Evolutionary conservation across 2,329 filamentous ascomycete genomes (phyloP).

Genomic region (Fusarium armeniacum): DNA sequence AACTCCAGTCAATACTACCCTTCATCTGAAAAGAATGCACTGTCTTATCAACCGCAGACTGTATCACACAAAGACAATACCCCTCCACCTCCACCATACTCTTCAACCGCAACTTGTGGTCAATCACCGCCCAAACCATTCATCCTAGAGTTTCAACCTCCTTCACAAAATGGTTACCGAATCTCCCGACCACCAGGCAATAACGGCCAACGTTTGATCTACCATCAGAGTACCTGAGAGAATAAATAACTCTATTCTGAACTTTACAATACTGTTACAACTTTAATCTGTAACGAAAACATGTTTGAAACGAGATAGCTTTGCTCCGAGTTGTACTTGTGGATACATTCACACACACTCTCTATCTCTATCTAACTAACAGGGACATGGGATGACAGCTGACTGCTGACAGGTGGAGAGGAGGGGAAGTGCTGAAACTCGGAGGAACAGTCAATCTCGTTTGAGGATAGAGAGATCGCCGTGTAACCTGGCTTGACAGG

Average conservation of each 20-base stretch:
- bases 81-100: constrained; percentile 18
- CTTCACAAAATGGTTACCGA: constrained; percentile 12
- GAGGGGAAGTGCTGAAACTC: constrained; percentile 22
- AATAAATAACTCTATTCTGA: not conserved
- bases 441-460: constrained; percentile 27
- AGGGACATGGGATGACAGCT: not conserved
- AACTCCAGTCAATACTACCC: constrained; percentile 3
- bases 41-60: constrained; percentile 14
- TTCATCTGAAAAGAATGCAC: constrained; percentile 2
- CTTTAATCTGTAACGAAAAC: not conserved
- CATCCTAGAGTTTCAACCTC: constrained; percentile 27
- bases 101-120: not conserved
- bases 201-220: constrained; percentile 17
- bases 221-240: constrained; percentile 3
- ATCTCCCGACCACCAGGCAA: constrained; percentile 4
- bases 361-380: not conserved
- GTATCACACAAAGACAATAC: not conserved
- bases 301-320: not conserved
- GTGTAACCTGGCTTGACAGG: constrained; percentile 2
- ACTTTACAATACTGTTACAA: not conserved
- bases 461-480: constrained; percentile 23
- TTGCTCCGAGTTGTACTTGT: not conserved
- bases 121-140: constrained; percentile 14
- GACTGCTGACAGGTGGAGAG: constrained; percentile 1
- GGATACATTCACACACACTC: not conserved